These are phyloP conservation scores for Marasmius sp. DNA, from an alignment of 1,284 basidiomycete genomes.

Conservation along the genomic window DNA sequence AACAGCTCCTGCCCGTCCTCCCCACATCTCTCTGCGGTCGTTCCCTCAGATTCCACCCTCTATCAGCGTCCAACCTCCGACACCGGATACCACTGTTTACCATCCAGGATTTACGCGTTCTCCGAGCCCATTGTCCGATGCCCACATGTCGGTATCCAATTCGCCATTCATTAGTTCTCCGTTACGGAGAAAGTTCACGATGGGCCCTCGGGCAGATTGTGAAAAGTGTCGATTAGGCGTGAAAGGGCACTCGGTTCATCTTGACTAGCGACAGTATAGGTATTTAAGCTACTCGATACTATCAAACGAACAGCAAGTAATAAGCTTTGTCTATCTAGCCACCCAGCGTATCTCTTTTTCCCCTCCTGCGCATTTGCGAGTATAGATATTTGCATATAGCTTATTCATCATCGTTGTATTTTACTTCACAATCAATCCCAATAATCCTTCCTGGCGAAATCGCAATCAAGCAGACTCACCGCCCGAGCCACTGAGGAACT, in stretches of 20 bases:
- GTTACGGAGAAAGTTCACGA: slow-evolving; percentile 48
- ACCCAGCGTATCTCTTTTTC: too few species aligned
- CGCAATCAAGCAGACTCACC: too few species aligned
- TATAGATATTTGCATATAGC: too few species aligned
- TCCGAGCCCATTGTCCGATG: slow-evolving; percentile 18
- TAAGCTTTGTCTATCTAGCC: too few species aligned
- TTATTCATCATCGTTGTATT: background rate
- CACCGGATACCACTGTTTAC: slow-evolving; percentile 25
- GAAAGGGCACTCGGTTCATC: slow-evolving; percentile 72
- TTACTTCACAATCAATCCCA: background rate
- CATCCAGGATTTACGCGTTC: slow-evolving; percentile 16
- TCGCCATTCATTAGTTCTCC: slow-evolving; percentile 23
- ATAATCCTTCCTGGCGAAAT: background rate
- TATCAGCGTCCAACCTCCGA: slow-evolving; percentile 39
- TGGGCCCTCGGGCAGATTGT: slow-evolving; percentile 74
- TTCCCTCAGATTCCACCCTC: slow-evolving; percentile 18
- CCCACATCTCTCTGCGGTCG: background rate
- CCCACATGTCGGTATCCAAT: slow-evolving; percentile 19
- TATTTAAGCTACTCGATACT: too few species aligned
- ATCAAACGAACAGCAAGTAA: too few species aligned
- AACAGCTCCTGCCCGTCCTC: background rate
- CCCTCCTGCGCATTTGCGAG: too few species aligned
- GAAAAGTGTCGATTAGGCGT: slow-evolving; percentile 67
- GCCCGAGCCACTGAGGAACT: background rate
- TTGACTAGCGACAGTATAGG: slow-evolving; percentile 37